Evolutionary conservation across 2,329 filamentous ascomycete species (phyloP).

Genomic region (Exophiala viscosa): DNA sequence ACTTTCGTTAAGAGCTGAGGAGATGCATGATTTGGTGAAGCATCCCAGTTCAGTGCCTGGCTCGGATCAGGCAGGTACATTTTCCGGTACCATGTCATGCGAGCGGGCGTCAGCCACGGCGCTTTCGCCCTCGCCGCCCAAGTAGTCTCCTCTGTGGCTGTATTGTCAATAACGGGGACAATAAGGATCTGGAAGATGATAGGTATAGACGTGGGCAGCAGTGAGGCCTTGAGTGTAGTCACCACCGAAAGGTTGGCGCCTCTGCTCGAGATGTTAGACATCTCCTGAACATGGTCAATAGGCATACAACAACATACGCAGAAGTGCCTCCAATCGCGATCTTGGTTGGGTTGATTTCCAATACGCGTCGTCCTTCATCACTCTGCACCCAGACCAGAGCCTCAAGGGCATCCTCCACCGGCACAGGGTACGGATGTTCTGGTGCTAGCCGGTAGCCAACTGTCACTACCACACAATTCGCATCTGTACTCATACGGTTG

Average conservation of each 20-base stretch:
- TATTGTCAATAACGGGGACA: conserved; percentile 9
- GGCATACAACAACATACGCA: conserved; percentile 33
- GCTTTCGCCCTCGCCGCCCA: conserved; percentile 28
- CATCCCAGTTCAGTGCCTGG: conserved; percentile 49
- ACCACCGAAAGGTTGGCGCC: conserved; percentile 40
- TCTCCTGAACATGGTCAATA: not conserved
- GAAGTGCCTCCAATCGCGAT: conserved; percentile 50
- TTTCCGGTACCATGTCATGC: conserved; percentile 51
- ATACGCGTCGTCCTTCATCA: conserved; percentile 37
- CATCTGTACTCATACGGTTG: conserved; percentile 21
- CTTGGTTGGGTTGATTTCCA: conserved; percentile 43
- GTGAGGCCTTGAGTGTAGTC: conserved; percentile 48
- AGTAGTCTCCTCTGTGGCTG: conserved; percentile 24
- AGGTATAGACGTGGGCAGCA: conserved; percentile 2
- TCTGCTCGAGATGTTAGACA: not conserved
- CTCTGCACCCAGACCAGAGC: conserved; percentile 47
- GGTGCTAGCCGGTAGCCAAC: conserved; percentile 57
- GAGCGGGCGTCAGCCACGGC: conserved; percentile 34
- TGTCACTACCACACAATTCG: conserved; percentile 50
- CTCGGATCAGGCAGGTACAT: conserved; percentile 51
- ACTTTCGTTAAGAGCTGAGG: conserved; percentile 47
- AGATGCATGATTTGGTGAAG: conserved; percentile 52
- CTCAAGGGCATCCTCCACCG: conserved; percentile 56
- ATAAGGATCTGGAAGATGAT: conserved; percentile 3
- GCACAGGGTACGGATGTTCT: conserved; percentile 54